Evolutionary conservation across 1,139 yeast genomes (phyloP).

Genomic region (Debaryomycetaceae sp.): DNA sequence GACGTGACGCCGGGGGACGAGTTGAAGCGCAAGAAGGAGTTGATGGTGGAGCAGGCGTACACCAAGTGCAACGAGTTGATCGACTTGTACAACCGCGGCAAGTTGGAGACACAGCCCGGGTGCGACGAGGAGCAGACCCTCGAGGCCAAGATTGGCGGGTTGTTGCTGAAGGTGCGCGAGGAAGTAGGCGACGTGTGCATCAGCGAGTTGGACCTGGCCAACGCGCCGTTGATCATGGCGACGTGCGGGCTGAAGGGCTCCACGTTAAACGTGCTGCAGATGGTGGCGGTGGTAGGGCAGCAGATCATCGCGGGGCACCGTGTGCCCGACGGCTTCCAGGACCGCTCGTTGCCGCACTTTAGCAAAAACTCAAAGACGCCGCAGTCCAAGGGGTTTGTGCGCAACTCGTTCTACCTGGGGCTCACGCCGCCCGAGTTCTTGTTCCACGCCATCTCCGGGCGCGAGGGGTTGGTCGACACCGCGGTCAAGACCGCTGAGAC

Average conservation of each 20-base stretch:
- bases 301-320: slow-evolving; percentile 98
- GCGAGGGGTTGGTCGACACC: slow-evolving; percentile 99
- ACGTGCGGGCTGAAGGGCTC: slow-evolving; percentile 99
- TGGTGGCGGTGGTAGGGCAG: slow-evolving; percentile 99
- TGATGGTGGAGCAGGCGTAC: slow-evolving; percentile 88
- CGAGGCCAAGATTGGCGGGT: slow-evolving; percentile 96
- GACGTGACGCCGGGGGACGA: slow-evolving; percentile 94
- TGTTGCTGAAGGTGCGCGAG: slow-evolving; percentile 94
- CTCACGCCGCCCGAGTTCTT: slow-evolving; percentile 94
- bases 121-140: slow-evolving; percentile 97
- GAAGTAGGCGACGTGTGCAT: slow-evolving; percentile 99
- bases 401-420: slow-evolving; percentile 93
- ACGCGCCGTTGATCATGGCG: slow-evolving; percentile 98
- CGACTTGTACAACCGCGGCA: slow-evolving; percentile 73
- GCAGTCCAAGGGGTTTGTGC: slow-evolving; percentile 94
- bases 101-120: slow-evolving; percentile 97
- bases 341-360: slow-evolving; percentile 96
- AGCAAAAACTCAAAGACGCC: slow-evolving; percentile 95
- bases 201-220: slow-evolving; percentile 79
- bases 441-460: slow-evolving; percentile 98
- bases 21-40: slow-evolving; percentile 74
- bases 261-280: slow-evolving; percentile 94
- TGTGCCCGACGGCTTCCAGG: slow-evolving; percentile 99
- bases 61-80: slow-evolving; percentile 89
- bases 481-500: slow-evolving; percentile 99